Percentiles rank a stretch among this genome's conserved stretches.
phyloP scores from a whole-genome alignment of 306 rosid species.

The Acacia confusa region DNA sequence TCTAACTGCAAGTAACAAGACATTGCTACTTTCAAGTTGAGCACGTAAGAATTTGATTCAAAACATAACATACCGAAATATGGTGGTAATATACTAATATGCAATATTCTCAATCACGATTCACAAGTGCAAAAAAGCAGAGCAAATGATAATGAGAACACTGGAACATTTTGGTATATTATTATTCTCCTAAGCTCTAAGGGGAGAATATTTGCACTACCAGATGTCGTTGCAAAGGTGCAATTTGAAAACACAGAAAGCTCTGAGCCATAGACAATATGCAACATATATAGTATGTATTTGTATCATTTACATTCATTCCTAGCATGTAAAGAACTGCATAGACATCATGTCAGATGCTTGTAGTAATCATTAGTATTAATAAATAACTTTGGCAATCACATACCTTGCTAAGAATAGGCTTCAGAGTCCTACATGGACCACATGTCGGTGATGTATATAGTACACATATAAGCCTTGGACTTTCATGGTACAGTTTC shows the following conservation, averaged over 20 bases:
- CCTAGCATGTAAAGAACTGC: background rate
- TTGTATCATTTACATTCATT: conserved; percentile 9
- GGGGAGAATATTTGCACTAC: background rate
- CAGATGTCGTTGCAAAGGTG: background rate
- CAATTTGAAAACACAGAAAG: background rate
- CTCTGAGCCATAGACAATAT: background rate
- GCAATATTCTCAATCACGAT: conserved; percentile 8
- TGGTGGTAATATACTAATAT: background rate
- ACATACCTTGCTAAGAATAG: conserved; percentile 67
- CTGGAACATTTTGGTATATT: background rate
- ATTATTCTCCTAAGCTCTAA: conserved; percentile 8
- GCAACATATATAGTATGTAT: background rate
- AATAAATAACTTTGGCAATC: background rate
- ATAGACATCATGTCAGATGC: conserved; percentile 17
- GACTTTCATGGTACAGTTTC: conserved; percentile 75
- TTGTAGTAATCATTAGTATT: background rate
- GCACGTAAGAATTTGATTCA: conserved; percentile 11
- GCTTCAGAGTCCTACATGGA: conserved; percentile 78
- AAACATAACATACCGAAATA: background rate
- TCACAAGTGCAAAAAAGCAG: conserved; percentile 1
- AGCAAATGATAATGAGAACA: background rate
- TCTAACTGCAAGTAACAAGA: background rate
- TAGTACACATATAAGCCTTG: conserved; percentile 67
- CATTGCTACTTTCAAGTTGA: conserved; percentile 9
- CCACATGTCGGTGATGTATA: conserved; percentile 74